Conservation (phyloP, 23 red algal species). For the Gracilaria gracilis region DNA sequence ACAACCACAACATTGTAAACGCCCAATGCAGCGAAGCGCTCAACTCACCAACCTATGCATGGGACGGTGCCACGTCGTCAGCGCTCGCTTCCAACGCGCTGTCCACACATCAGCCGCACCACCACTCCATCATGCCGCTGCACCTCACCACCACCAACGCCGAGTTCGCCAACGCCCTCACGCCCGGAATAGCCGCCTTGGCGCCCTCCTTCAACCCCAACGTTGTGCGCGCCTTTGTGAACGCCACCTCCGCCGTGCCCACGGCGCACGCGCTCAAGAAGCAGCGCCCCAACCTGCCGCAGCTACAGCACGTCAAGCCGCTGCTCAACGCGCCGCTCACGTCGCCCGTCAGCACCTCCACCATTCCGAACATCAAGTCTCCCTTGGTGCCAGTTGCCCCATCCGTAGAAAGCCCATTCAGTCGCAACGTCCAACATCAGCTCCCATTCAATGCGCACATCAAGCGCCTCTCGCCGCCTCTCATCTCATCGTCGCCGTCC, state of each 20-base stretch:
- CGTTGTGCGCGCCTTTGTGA: background rate
- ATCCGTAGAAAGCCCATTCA: background rate
- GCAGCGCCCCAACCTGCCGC: background rate
- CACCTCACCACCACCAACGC: background rate
- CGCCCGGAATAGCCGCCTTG: background rate
- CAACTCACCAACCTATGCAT: background rate
- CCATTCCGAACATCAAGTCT: slow-evolving; percentile 49
- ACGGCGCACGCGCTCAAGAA: background rate
- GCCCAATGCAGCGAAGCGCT: background rate
- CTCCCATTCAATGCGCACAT: background rate
- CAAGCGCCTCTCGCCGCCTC: background rate
- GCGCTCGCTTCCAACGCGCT: background rate
- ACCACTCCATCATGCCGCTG: slow-evolving; percentile 2
- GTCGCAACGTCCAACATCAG: background rate
- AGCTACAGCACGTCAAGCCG: background rate
- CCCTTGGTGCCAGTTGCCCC: background rate
- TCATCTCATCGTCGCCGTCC: background rate
- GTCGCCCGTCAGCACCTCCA: slow-evolving; percentile 39
- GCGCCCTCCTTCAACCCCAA: background rate
- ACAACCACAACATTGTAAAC: slow-evolving; percentile 25
- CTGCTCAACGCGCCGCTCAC: background rate
- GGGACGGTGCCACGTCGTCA: background rate
- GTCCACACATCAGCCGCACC: background rate
- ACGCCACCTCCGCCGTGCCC: background rate
- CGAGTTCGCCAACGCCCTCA: background rate